These are phyloP conservation scores for Suhomyces maxii DNA, from an alignment of 1,139 yeast species.

Conservation along the genomic window DNA sequence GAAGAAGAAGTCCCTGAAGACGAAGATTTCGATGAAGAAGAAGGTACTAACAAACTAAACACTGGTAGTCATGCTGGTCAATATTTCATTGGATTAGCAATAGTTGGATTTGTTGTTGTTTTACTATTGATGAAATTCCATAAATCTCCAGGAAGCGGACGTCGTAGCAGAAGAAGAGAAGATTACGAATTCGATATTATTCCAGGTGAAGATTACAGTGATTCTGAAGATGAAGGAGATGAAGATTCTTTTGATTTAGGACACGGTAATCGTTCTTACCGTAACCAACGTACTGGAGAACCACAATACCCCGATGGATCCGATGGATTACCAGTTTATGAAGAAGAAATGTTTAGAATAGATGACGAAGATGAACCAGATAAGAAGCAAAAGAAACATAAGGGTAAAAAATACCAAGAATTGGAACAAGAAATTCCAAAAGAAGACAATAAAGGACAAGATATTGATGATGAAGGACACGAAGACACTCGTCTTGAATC, in stretches of 20 bases:
- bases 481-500: constrained; percentile 8
- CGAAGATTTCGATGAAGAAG: constrained; percentile 22
- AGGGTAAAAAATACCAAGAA: constrained; percentile 4
- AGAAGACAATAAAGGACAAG: constrained; percentile 11
- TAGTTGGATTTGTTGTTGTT: constrained; percentile 58
- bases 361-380: constrained; percentile 39
- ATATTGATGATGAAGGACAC: constrained; percentile 1
- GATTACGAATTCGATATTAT: constrained; percentile 80
- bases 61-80: constrained; percentile 48
- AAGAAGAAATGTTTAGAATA: constrained; percentile 45
- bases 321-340: constrained; percentile 35
- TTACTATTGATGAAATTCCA: constrained; percentile 55
- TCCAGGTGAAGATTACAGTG: constrained; percentile 60
- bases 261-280: constrained; percentile 3
- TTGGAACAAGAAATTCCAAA: constrained; percentile 4
- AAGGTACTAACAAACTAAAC: constrained; percentile 18
- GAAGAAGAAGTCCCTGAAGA: constrained; percentile 16
- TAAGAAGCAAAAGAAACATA: constrained; percentile 2
- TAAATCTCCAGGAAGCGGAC: constrained; percentile 47
- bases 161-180: constrained; percentile 62
- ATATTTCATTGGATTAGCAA: constrained; percentile 60
- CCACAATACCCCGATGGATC: constrained; percentile 13
- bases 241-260: constrained; percentile 21
- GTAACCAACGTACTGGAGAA: constrained; percentile 3
- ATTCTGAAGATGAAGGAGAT: constrained; percentile 21